Evolutionary conservation across 2,329 filamentous ascomycete species (phyloP), one percentile per base, ranked within the genome.

Genomic region (Penicillium sp.): DNA sequence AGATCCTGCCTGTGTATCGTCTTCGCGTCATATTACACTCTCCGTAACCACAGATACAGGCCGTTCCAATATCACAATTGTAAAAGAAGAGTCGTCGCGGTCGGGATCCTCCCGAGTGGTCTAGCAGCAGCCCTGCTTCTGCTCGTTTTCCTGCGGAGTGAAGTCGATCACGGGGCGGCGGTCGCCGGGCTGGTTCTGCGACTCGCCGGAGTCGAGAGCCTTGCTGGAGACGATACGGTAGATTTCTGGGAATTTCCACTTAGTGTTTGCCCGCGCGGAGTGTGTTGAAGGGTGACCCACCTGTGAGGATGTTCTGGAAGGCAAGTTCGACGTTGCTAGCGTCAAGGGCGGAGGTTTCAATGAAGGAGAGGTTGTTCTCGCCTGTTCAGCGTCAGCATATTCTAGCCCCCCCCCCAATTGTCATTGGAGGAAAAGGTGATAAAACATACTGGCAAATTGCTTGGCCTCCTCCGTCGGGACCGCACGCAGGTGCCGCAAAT

Each of bases 191-290:
- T 86, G 84, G 62, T 86, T 84, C 66, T 87, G 85, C 48, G 81
- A 80, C 58, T 95, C 90, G 63, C 87, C 88, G 63, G 86, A 87
- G 67, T 96, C 91, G 60, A 97, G 82, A 28, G 89, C 88, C 79
- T 97, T 97, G 80, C 86, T 93, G 41, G 91, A 97, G 53, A 98
- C 93, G 60, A 98, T 98, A 63, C 90, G 87, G 79, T 97, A 98
- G 75, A 98, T 98, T 78, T 98, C 93, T 95, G 11, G 25, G 6
- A n/a, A 4, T n/a, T n/a, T 4, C 10, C 14, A 6, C 11, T 9
- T 27, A 27, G 10, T n/a, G 25, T 13, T 13, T 9, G 14, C 11
- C 25, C 11, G 25, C 10, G 11, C 10, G 25, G 11, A 27, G 5
- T 13, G 11, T 27, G 20, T 21, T 13, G 15, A 26, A 10, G 35